These are phyloP conservation scores for Ophiostoma perfectum DNA, from an alignment of 2,329 filamentous ascomycete genomes.

Conservation along the genomic window DNA sequence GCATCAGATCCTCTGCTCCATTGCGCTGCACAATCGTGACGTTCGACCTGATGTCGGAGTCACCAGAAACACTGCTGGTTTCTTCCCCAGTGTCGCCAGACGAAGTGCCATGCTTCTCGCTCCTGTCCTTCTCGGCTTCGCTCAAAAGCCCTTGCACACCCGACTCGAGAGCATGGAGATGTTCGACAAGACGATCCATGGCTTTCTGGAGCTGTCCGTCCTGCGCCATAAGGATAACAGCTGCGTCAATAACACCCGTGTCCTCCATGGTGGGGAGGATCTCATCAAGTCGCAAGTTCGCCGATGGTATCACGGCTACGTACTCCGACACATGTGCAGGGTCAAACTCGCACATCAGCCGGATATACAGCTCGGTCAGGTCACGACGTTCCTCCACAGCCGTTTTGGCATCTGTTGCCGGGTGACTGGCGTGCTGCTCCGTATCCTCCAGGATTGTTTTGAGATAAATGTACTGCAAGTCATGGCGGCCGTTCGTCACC, in stretches of 20 bases:
- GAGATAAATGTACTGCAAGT: conserved; percentile 71
- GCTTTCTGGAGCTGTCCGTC: conserved; percentile 79
- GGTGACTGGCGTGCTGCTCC: neutral
- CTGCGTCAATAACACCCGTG: conserved; percentile 85
- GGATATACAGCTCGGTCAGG: conserved; percentile 78
- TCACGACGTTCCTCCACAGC: conserved; percentile 37
- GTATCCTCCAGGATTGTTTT: conserved; percentile 64
- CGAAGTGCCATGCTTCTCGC: neutral
- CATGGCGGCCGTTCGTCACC: conserved; percentile 54
- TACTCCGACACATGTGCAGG: conserved; percentile 79
- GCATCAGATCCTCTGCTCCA: conserved; percentile 66
- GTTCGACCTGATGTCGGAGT: conserved; percentile 20
- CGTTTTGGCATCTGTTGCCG: neutral
- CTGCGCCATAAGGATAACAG: conserved; percentile 81
- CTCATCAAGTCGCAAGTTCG: conserved; percentile 71
- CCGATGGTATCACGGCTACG: conserved; percentile 65
- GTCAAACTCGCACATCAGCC: conserved; percentile 84
- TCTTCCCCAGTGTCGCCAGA: conserved; percentile 10
- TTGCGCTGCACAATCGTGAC: conserved; percentile 35
- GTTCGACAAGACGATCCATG: conserved; percentile 77
- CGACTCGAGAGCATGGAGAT: conserved; percentile 73
- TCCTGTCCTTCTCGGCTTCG: neutral
- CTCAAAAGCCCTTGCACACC: conserved; percentile 68
- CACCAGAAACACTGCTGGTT: conserved; percentile 7
- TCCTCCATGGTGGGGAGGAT: conserved; percentile 84